Evolutionary conservation across 495 filamentous ascomycete genomes (phyloP), one percentile per base, ranked within the genome.

Genomic region (Sordaria brevicollis): DNA sequence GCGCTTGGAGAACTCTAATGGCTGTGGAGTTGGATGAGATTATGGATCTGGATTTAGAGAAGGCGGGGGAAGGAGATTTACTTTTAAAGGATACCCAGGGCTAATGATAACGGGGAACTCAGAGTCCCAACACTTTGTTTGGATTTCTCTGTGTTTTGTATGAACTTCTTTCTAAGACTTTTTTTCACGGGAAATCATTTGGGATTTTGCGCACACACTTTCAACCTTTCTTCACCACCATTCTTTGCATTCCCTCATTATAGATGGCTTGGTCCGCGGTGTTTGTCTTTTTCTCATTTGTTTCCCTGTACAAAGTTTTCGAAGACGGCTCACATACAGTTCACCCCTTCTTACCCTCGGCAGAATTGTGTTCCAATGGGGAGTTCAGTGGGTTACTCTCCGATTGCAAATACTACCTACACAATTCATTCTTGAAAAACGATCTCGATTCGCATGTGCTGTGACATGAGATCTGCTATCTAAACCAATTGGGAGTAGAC

Each of bases 361-460:
- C 33, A 29, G 49, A 31, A 31, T 31, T 62, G 25, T 62, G 25
- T 62, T 62, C 49, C 49, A 62, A 62, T 31, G 25, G 49, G 21
- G 49, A 62, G 49, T 62, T 25, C 49, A 31, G 49, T 62, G 49
- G 49, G 49, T 31, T 62, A n/a, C 49, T 57, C 49, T 31, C 49
- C 29, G 49, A 62, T 62, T 62, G 49, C 49, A 62, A 13, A 62
- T 31, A 62, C 41, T 67, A 67, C 19, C 67, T 65, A 71, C 72
- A 67, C 72, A 41, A 29, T 73, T 71, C 72, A 66, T 4, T 35
- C 65, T 67, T 8, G 49, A 62, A n/a, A n/a, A n/a, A 62, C 49
- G 21, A 62, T 5, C 21, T 62, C 6, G 25, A 29, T 31, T 62
- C 25, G 49, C n/a, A n/a, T n/a, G n/a, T n/a, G 7, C 65, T 21